Evolutionary conservation across 306 rosid genomes (phyloP).

Genomic region (Acacia acuminata): DNA sequence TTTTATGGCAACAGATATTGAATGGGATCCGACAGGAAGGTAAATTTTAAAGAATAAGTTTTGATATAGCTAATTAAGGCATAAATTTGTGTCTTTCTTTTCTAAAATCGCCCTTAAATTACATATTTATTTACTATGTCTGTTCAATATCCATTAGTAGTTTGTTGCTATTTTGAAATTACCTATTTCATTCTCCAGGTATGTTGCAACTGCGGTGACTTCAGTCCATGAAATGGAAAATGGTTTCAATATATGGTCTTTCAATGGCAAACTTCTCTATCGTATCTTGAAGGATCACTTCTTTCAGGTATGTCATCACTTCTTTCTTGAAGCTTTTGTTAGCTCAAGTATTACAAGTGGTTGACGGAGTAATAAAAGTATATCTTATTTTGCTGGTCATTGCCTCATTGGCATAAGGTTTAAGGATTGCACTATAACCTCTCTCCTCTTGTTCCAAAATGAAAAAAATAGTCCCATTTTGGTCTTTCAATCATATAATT

Average conservation of each 20-base stretch:
- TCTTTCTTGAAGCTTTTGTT: background rate
- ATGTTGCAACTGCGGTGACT: conserved; percentile 88
- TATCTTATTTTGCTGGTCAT: background rate
- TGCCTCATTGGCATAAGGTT: background rate
- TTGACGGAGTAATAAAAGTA: background rate
- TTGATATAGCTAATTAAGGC: background rate
- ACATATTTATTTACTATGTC: background rate
- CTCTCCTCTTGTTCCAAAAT: background rate
- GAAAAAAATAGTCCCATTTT: background rate
- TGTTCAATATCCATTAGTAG: background rate
- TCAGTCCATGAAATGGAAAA: conserved; percentile 98
- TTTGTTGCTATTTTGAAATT: background rate
- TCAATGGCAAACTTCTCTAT: conserved; percentile 84
- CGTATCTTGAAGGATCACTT: conserved; percentile 80
- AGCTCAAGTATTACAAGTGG: background rate
- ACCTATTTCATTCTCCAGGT: conserved; percentile 44
- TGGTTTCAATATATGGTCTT: conserved; percentile 92
- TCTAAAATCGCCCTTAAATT: background rate
- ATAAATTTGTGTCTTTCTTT: background rate
- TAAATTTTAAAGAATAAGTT: conserved; percentile 21
- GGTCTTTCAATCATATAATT: background rate
- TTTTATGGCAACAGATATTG: conserved; percentile 81
- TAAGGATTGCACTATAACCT: background rate
- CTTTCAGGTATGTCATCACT: conserved; percentile 56
- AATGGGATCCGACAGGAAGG: conserved; percentile 98